Conservation (phyloP, 106 monocot species). For the Dactylorhiza incarnata region DNA sequence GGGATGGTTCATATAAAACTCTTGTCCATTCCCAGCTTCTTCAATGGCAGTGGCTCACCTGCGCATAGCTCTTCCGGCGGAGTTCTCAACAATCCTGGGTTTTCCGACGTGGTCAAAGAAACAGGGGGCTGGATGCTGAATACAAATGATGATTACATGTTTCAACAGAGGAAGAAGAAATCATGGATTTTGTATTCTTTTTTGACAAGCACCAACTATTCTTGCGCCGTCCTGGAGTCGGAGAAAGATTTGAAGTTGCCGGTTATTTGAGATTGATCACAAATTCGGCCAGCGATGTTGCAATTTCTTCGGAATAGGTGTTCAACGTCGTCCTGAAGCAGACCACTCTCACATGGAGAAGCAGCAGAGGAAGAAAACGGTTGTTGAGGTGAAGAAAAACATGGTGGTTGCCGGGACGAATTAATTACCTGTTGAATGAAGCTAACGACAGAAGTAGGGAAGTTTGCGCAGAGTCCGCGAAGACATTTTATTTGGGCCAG, state of each 20-base stretch:
- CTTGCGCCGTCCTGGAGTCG: conserved; percentile 14
- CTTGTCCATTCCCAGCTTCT: not conserved
- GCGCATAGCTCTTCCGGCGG: not conserved
- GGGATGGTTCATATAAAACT: too few species aligned
- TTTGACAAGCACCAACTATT: conserved; percentile 22
- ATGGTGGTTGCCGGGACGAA: conserved; percentile 25
- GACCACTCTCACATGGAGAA: conserved; percentile 71
- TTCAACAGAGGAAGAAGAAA: not conserved
- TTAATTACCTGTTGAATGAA: conserved; percentile 47
- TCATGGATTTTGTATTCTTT: conserved; percentile 23
- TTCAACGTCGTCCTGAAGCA: conserved; percentile 93
- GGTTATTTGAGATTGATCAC: conserved; percentile 39
- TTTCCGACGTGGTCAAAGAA: conserved; percentile 11
- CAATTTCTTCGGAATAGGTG: conserved; percentile 59
- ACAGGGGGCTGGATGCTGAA: not conserved
- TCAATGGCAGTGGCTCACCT: not conserved
- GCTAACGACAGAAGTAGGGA: conserved; percentile 80
- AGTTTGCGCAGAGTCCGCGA: too few species aligned
- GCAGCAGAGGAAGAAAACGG: conserved; percentile 12
- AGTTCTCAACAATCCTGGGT: conserved; percentile 9
- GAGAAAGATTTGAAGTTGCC: conserved; percentile 11
- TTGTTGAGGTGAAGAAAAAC: conserved; percentile 34
- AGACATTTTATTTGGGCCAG: conserved; percentile 94
- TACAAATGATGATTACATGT: not conserved
- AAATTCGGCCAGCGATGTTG: conserved; percentile 43